Conservation (phyloP, 2,329 filamentous ascomycete species). For the Colletotrichum graminicola region DNA sequence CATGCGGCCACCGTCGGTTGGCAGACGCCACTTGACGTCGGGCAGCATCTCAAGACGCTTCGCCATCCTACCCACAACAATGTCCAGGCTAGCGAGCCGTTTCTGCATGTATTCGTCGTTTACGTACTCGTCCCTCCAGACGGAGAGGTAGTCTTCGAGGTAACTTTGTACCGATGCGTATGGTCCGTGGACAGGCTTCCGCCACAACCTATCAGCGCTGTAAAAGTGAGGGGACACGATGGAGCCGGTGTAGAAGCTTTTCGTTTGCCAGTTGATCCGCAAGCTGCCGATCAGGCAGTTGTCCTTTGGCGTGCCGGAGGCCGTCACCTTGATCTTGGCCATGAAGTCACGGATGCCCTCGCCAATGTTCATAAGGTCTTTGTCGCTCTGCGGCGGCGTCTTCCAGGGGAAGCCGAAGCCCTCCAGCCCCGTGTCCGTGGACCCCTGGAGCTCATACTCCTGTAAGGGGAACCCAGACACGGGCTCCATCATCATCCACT, state of each 20-base stretch:
- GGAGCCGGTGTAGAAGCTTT: constrained; percentile 29
- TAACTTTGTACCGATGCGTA: constrained; percentile 19
- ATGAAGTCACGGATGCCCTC: constrained; percentile 5
- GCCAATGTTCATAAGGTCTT: neutral
- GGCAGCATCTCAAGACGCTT: neutral
- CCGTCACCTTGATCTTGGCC: neutral
- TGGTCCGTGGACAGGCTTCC: neutral
- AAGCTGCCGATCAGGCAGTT: constrained; percentile 38
- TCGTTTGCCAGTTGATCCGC: constrained; percentile 27
- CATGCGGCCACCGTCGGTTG: constrained; percentile 1
- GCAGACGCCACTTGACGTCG: constrained; percentile 6
- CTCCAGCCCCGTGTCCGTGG: constrained; percentile 16
- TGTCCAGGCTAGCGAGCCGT: neutral
- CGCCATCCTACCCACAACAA: neutral
- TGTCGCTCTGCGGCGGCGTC: neutral
- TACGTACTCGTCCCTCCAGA: neutral
- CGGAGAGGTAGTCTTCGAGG: neutral
- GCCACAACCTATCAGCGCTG: constrained; percentile 2
- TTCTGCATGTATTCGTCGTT: neutral
- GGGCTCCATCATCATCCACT: constrained; percentile 42
- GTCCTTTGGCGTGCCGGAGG: neutral
- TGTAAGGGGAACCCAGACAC: constrained; percentile 22
- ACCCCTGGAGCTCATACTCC: constrained; percentile 16
- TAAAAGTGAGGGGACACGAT: constrained; percentile 20
- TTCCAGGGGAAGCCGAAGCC: neutral